A percentile compares a stretch with the other conserved stretches of the same genome.
phyloP scores from a whole-genome alignment of 345 rosid genomes.

The Populus ilicifolia region DNA sequence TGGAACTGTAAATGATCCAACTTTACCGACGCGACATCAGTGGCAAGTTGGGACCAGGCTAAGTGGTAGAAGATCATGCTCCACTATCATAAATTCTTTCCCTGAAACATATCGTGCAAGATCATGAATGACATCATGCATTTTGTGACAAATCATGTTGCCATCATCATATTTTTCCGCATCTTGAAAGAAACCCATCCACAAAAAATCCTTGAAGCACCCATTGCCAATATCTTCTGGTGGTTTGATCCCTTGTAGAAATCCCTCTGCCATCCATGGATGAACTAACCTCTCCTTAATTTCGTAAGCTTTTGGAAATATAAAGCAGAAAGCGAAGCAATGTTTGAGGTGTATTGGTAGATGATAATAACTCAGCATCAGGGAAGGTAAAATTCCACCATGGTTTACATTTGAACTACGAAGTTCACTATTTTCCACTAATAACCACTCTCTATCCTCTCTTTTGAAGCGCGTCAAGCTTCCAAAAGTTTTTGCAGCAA shows the following conservation, averaged over 20 bases:
- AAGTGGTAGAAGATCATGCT: background rate
- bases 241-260: background rate
- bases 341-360: conserved; percentile 16
- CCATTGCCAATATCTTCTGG: background rate
- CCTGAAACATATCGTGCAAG: background rate
- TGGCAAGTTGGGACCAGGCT: background rate
- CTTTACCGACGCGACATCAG: background rate
- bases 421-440: no score
- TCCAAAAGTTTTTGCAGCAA: no score
- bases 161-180: background rate
- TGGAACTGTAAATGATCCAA: background rate
- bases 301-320: conserved; percentile 10
- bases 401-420: no score
- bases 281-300: background rate
- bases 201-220: background rate
- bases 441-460: no score
- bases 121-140: background rate
- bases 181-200: background rate
- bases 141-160: background rate
- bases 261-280: background rate
- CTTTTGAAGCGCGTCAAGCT: no score
- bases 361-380: conserved; percentile 15
- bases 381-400: conserved; percentile 11
- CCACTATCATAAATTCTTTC: background rate
- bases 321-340: conserved; percentile 12